Percentiles rank a stretch among this genome's conserved stretches.
phyloP scores from a whole-genome alignment of 2,329 filamentous ascomycete genomes.

The Neophaeococcomyces aloes region DNA sequence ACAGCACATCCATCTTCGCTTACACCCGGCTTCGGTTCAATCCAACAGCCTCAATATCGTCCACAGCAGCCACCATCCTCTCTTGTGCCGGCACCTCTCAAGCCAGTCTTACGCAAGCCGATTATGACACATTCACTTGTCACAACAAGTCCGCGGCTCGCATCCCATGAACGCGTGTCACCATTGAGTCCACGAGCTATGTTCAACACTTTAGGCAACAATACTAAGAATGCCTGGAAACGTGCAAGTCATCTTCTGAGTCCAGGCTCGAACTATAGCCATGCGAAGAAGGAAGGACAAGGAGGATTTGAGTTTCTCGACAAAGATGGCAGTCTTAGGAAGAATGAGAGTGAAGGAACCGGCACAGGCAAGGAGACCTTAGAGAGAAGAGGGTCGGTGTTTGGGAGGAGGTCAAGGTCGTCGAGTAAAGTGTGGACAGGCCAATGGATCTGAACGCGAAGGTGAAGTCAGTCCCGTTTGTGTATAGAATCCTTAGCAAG shows the following conservation, averaged over 20 bases:
- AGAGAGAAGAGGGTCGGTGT: no score
- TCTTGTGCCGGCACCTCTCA: slow-evolving; percentile 6
- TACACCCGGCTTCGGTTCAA: neutral
- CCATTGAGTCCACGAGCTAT: slow-evolving; percentile 2
- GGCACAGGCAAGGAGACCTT: no score
- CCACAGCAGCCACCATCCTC: neutral
- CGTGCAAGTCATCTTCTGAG: slow-evolving; percentile 4
- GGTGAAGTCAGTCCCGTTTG: no score
- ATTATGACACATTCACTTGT: slow-evolving; percentile 1
- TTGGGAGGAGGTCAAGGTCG: no score
- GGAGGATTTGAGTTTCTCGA: neutral
- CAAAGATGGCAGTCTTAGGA: no score
- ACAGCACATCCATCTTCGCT: neutral
- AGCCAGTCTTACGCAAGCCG: slow-evolving; percentile 1
- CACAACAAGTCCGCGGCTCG: neutral
- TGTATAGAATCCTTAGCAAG: no score
- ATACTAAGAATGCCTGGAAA: slow-evolving; percentile 5
- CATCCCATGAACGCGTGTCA: neutral
- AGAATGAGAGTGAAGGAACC: no score
- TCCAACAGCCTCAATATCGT: no score
- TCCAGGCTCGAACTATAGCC: neutral
- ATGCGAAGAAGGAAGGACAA: neutral
- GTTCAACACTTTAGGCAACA: slow-evolving; percentile 5
- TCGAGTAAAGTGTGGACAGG: no score
- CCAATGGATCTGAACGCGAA: no score